phyloP scores from a whole-genome alignment of 257 asterid species.

The Salvia splendens region DNA sequence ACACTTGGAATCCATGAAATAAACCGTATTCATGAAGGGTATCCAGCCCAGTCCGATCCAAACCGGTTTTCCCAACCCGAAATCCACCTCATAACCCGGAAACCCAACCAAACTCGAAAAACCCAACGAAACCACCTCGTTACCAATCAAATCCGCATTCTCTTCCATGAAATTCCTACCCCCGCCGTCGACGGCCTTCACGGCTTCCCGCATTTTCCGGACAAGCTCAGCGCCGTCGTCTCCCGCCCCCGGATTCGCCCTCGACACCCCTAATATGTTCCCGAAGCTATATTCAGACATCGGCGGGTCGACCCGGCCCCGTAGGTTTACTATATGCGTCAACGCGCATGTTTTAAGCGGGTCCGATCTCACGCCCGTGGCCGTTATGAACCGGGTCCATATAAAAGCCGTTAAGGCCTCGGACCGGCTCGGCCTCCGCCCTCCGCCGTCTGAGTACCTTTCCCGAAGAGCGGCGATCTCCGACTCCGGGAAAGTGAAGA shows the following conservation, averaged over 20 bases:
- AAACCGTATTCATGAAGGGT: too few species aligned
- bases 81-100: too few species aligned
- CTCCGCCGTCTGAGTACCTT: slow-evolving; percentile 21
- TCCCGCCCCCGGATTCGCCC: slow-evolving; percentile 25
- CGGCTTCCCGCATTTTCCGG: slow-evolving; percentile 36
- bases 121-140: too few species aligned
- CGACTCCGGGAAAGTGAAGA: slow-evolving; percentile 37
- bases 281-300: slow-evolving; percentile 40
- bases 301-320: slow-evolving; percentile 41
- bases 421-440: slow-evolving; percentile 34
- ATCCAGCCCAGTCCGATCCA: too few species aligned
- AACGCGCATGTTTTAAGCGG: slow-evolving; percentile 28
- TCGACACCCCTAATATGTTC: slow-evolving; percentile 25
- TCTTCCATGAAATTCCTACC: too few species aligned
- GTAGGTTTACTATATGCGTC: slow-evolving; percentile 45
- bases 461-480: slow-evolving; percentile 2
- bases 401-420: slow-evolving; percentile 47
- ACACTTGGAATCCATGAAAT: too few species aligned
- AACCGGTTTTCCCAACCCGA: too few species aligned
- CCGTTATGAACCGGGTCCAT: slow-evolving; percentile 39
- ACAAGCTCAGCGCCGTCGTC: slow-evolving; percentile 28
- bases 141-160: too few species aligned
- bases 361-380: slow-evolving; percentile 23
- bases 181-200: background rate
- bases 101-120: too few species aligned